phyloP scores from a whole-genome alignment of 805 yeast species.

The Saccharomycopsis oosterbeekiorum region DNA sequence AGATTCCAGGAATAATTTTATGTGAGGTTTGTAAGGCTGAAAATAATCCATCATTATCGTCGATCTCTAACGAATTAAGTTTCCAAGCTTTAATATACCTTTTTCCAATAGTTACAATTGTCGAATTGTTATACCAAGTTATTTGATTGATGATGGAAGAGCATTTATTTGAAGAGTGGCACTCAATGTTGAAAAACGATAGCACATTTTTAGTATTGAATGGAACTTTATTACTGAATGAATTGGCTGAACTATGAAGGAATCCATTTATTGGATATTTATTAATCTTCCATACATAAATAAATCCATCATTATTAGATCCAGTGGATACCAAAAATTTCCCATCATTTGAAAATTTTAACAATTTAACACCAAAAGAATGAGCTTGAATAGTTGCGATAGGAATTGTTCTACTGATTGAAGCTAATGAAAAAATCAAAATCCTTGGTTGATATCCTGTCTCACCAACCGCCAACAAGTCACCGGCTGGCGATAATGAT shows the following conservation, averaged over 20 bases:
- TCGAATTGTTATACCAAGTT: constrained; percentile 39
- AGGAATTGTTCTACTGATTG: constrained; percentile 38
- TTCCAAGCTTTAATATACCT: constrained; percentile 58
- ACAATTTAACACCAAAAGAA: constrained; percentile 47
- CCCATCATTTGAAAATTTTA: constrained; percentile 53
- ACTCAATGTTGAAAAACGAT: constrained; percentile 21
- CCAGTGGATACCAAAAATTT: constrained; percentile 51
- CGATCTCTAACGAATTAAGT: constrained; percentile 24
- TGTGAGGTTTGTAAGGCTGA: constrained; percentile 40
- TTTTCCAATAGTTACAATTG: constrained; percentile 47
- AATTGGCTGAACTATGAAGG: neutral
- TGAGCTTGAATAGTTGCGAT: constrained; percentile 50
- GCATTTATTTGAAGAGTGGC: constrained; percentile 50
- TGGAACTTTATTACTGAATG: neutral
- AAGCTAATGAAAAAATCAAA: constrained; percentile 46
- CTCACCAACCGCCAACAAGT: constrained; percentile 59
- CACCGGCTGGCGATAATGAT: constrained; percentile 47
- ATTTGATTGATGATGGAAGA: constrained; percentile 47
- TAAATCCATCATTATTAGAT: constrained; percentile 55
- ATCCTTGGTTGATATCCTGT: constrained; percentile 60
- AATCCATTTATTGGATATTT: constrained; percentile 18
- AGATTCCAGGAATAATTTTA: constrained; percentile 44
- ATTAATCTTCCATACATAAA: constrained; percentile 48
- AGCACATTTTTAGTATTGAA: neutral
- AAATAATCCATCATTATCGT: constrained; percentile 14